Evolutionary conservation across 75 land plant genomes (phyloP).

Genomic region (Cryptomeria japonica): DNA sequence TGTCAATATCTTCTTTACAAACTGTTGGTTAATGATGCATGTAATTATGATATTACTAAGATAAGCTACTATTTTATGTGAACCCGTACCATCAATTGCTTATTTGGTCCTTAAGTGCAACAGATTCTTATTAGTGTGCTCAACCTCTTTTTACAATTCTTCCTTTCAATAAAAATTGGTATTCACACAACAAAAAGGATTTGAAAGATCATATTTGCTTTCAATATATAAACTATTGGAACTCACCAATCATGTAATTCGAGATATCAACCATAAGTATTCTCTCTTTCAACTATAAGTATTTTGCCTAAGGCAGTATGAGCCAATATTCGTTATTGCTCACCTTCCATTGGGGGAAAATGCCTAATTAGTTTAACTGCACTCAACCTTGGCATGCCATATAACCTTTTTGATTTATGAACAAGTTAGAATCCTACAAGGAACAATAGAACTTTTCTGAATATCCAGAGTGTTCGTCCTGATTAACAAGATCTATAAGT

Average conservation of each 20-base stretch:
- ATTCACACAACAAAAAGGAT: not conserved
- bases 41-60: not conserved
- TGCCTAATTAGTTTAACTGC: not conserved
- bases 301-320: not conserved
- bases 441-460: not conserved
- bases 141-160: not conserved
- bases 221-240: not conserved
- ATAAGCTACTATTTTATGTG: not conserved
- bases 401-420: not conserved
- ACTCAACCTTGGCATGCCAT: not conserved
- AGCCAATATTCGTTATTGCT: too few species aligned
- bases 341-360: too few species aligned
- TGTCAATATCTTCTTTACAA: not conserved
- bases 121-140: not conserved
- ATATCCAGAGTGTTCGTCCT: not conserved
- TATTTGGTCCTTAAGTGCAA: not conserved
- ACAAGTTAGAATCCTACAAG: not conserved
- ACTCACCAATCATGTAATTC: too few species aligned
- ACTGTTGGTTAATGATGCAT: not conserved
- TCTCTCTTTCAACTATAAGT: not conserved
- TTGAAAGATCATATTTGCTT: not conserved
- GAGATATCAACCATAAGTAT: not conserved
- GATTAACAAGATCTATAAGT: not conserved
- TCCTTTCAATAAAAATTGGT: not conserved
- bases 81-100: not conserved